Evolutionary conservation across 257 asterid genomes (phyloP), one percentile per base, ranked within the genome.

Genomic region (Primulina tabacum): DNA sequence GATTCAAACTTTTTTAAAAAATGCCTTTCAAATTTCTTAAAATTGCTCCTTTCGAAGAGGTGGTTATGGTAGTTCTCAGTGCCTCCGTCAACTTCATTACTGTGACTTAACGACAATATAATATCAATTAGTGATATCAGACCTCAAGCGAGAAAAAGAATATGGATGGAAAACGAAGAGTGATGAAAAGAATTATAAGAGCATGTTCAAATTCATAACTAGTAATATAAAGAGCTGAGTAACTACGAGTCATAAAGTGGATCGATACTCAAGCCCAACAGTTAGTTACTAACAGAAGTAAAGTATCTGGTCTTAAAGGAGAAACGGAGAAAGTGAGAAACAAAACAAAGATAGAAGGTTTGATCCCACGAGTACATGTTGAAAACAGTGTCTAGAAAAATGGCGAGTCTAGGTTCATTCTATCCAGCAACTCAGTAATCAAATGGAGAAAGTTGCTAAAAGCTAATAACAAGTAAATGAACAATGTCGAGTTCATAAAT

Each of bases 401-500:
- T 28, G 29, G 55, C 38, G 73, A 65, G 60, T 76, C 37, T 32
- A 29, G 43, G 65, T 37, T 26, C 50, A 8, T 33, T 0, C 32
- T 18, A 69, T 32, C 20, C 20, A 2, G 61, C 14, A 40, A 26
- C 28, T 38, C 37, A 11, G 55, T 37, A 21, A 12, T 34, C 11
- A 17, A 17, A 60, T 60, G 38, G 16, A 65, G 5, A 65, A 5
- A 16, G 50, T 33, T 71, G 35, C 35, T 29, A 32, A 62, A 18
- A n/a, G 57, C 38, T 12, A 67, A 55, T 14, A 12, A 38, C 35
- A 62, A 21, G 0, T 32, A 34, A 43, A 20, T 32, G 65, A 60
- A 79, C 26, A 10, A 12, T 57, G 28, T 52, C 14, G 7, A 47
- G 72, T 64, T 32, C 62, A 47, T 63, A 60, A 56, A 71, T 71